Evolutionary conservation across 2,329 filamentous ascomycete genomes (phyloP), one percentile per base, ranked within the genome.

Genomic region (Furcasterigmium sp.): DNA sequence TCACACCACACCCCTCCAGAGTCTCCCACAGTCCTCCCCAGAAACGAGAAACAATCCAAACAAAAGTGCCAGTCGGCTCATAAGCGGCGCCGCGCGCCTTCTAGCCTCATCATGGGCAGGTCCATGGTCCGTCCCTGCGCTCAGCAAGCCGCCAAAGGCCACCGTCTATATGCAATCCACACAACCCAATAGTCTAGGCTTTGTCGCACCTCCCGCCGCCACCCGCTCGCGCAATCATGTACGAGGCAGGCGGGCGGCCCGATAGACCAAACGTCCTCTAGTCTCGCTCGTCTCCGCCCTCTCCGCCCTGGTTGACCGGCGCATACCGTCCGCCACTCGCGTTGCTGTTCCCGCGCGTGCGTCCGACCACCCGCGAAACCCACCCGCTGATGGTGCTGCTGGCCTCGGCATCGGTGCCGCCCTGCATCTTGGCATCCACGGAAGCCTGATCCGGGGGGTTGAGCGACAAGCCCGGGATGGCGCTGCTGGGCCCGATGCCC

Each of bases 381-480:
- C 76, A 80, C 8, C 73, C 73, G 20, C 72, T 67, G 28, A 78
- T 51, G 42, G 46, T 64, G 44, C 71, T 61, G 45, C 67, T 60
- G n/a, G 65, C 60, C 11, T 63, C 62, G 3, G 56, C 59, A 19
- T 61, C 57, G 26, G 51, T 53, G 3, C 51, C 58, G 4, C 51
- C 54, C 42, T 65, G 64, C 4, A 66, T 63, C 57, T 76, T 76
- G 38, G 58, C 60, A 38, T 65, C 64, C 28, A 70, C 65, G 20
- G 72, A 65, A 28, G 71, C 64, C 14, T 87, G 71, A 39, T 80
- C 73, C 2, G 89, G 87, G 5, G 88, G 86, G 32, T 94, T 83
- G 44, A 96, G 86, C 54, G 89, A 82, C 44, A 96, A 73, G 8
- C 85, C 84, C 1, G 90, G 89, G 46, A 95, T 90, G 8, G 82